A percentile compares a stretch with the other conserved stretches of the same genome.
Evolutionary conservation across 768 basidiomycete genomes (phyloP).

Genomic region (Gloeopeniophorella convolvens): DNA sequence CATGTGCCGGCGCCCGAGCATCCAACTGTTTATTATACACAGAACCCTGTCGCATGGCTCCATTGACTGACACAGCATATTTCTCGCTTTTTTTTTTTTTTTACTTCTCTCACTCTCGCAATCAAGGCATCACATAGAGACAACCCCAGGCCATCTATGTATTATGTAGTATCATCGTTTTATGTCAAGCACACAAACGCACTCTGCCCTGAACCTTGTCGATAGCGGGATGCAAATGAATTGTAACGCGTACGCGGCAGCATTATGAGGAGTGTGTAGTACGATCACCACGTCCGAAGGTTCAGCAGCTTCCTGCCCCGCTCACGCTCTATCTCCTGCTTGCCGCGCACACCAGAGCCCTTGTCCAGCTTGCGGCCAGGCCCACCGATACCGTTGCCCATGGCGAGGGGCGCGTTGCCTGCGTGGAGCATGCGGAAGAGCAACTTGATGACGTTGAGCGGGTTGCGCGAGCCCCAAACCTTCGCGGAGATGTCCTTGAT

Average conservation of each 20-base stretch:
- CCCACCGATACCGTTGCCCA: slow-evolving; percentile 82
- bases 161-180: slow-evolving; percentile 16
- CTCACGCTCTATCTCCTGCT: slow-evolving; percentile 71
- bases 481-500: slow-evolving; percentile 94
- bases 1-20: slow-evolving; percentile 8
- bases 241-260: slow-evolving; percentile 2
- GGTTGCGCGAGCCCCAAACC: slow-evolving; percentile 90
- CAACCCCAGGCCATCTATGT: slow-evolving; percentile 13
- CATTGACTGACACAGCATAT: neutral
- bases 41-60: slow-evolving; percentile 5
- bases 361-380: slow-evolving; percentile 64
- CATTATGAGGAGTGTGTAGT: slow-evolving; percentile 7
- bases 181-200: slow-evolving; percentile 15
- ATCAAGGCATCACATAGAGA: slow-evolving; percentile 15
- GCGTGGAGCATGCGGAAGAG: slow-evolving; percentile 78
- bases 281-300: slow-evolving; percentile 41
- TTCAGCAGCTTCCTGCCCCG: slow-evolving; percentile 74
- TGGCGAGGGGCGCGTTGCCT: slow-evolving; percentile 68
- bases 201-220: slow-evolving; percentile 1
- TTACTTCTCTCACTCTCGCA: slow-evolving; percentile 3
- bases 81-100: neutral
- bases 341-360: slow-evolving; percentile 64
- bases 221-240: slow-evolving; percentile 4
- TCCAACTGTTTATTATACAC: slow-evolving; percentile 15
- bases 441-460: slow-evolving; percentile 80